phyloP scores from a whole-genome alignment of 2,329 filamentous ascomycete species.

The Botrytis sinoallii region DNA sequence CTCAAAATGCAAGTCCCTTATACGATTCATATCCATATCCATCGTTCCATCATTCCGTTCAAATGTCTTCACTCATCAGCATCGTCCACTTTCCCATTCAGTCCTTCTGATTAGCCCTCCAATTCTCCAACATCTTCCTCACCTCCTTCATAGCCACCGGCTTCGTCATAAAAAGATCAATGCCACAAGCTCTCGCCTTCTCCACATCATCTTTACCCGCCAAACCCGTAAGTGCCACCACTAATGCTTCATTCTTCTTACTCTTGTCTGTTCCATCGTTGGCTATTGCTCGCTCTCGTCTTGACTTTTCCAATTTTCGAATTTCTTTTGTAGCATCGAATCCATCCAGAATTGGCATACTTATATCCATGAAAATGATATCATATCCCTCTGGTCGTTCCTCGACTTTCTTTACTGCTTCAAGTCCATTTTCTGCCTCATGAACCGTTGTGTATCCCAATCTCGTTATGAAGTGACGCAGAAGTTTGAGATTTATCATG shows the following conservation, averaged over 20 bases:
- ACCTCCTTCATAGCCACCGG: slow-evolving; percentile 44
- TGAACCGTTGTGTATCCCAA: slow-evolving; percentile 41
- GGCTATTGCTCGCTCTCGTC: slow-evolving; percentile 26
- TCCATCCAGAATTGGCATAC: slow-evolving; percentile 55
- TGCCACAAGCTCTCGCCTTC: slow-evolving; percentile 38
- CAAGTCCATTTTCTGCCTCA: slow-evolving; percentile 47
- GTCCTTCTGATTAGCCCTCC: slow-evolving; percentile 36
- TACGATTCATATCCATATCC: background rate
- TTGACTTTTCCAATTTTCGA: slow-evolving; percentile 48
- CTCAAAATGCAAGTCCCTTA: background rate
- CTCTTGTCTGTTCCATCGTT: slow-evolving; percentile 21
- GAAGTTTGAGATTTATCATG: slow-evolving; percentile 42
- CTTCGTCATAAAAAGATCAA: slow-evolving; percentile 42
- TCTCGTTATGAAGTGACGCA: slow-evolving; percentile 41
- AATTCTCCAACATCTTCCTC: slow-evolving; percentile 40
- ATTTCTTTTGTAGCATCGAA: slow-evolving; percentile 46
- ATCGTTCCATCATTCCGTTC: background rate
- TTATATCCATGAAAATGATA: slow-evolving; percentile 50
- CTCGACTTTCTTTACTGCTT: slow-evolving; percentile 47
- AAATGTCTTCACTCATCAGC: background rate
- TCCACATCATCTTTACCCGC: slow-evolving; percentile 38
- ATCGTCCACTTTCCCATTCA: background rate
- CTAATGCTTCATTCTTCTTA: slow-evolving; percentile 34
- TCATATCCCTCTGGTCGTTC: slow-evolving; percentile 39
- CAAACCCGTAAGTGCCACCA: slow-evolving; percentile 42